These are phyloP conservation scores for Pelargonium myrrhifolium DNA, from an alignment of 441 rosid species.

Conservation along the genomic window DNA sequence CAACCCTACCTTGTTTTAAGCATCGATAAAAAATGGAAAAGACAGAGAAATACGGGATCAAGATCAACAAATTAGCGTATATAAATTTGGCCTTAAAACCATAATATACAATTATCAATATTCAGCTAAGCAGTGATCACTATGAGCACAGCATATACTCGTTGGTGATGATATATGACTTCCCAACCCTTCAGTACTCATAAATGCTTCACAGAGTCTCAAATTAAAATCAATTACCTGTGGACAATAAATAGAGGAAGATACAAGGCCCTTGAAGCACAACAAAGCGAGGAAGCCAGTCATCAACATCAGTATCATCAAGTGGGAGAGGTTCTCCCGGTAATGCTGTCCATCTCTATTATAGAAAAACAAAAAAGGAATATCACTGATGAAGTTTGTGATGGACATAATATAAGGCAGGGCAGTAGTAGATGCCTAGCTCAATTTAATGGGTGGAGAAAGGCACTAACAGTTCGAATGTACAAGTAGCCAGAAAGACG, in stretches of 20 bases:
- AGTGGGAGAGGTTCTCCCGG: slow-evolving; percentile 90
- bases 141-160: too few species aligned
- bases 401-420: slow-evolving; percentile 13
- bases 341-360: slow-evolving; percentile 85
- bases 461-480: slow-evolving; percentile 55
- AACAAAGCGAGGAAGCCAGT: slow-evolving; percentile 92
- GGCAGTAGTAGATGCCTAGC: slow-evolving; percentile 8
- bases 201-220: too few species aligned
- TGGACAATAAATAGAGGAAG: slow-evolving; percentile 65
- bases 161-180: too few species aligned
- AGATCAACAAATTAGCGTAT: too few species aligned
- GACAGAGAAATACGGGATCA: too few species aligned
- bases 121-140: too few species aligned
- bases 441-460: slow-evolving; percentile 8
- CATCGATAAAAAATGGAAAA: too few species aligned
- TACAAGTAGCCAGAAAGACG: slow-evolving; percentile 74
- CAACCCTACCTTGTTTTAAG: too few species aligned
- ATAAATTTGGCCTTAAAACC: too few species aligned
- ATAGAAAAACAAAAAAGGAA: background rate
- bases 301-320: slow-evolving; percentile 87
- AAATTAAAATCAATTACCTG: slow-evolving; percentile 41
- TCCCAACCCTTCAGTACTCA: too few species aligned
- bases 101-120: too few species aligned
- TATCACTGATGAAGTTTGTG: slow-evolving; percentile 2
- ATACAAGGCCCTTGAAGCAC: slow-evolving; percentile 88